Evolutionary conservation across 352 stramenopile species (phyloP), one percentile per base, ranked within the genome.

Genomic region (Phytophthora palmivora): DNA sequence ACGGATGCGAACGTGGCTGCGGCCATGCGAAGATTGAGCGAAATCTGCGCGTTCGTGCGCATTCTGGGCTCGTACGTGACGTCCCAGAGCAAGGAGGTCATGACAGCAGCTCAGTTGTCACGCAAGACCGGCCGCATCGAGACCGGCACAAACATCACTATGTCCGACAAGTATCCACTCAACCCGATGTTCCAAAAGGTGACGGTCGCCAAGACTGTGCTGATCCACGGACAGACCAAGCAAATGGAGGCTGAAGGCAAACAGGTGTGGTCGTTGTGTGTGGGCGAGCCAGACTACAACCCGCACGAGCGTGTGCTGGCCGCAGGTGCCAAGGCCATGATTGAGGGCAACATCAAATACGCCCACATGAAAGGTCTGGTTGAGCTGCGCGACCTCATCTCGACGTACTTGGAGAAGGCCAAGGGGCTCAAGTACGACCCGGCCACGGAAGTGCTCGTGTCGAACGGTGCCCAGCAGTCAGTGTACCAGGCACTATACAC

Each of bases 271-370:
- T 94, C 92, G 12, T 77, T 99, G 7, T 98, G 94, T 56, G 95
- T 99, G 0, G 96, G 97, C 38, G 96, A 99, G 63, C 96, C 96
- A 5, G 96, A 99, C 74, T 99, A 98, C 78, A 60, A 84, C 5
- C 96, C 96, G 4, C 91, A 93, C 10, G 44, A 79, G 48, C 83
- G 79, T 15, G 92, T 99, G 11, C 70, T 99, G 15, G 79, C 94
- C 14, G 96, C 96, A 3, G 92, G 95, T 8, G 64, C 67, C 14
- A 62, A 70, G 26, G 90, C 82, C n/a, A 78, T 92, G 39, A 52
- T 66, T 6, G 41, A 85, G 16, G 94, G 96, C 52, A 80, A 95
- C 7, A 97, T 97, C 53, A 89, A 92, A 48, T 99, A 99, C 82
- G 98, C 94, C n/a, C 91, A 96, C 26, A 91, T 99, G 6, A 96